Base-by-base conservation (phyloP, 257 asterid genomes). In the Orobanche coerulescens region DNA sequence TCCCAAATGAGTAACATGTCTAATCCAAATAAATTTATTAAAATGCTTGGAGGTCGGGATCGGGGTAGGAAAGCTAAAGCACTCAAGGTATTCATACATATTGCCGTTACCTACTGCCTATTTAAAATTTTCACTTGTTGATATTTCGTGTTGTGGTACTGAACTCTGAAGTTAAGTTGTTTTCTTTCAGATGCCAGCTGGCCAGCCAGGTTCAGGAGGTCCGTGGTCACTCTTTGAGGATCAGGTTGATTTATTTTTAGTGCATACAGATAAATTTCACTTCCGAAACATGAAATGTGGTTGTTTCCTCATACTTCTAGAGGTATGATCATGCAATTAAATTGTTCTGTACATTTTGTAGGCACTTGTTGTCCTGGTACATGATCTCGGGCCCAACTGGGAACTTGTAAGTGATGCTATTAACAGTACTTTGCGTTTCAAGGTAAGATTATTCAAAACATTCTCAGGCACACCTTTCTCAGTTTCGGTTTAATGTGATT, bases 311-410 rank as follows among this genome's bases (percentile, higher is more conserved):
- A 10, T 37, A 26, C 56, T 24, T 63, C 46, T 66, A 28, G 66
- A 53, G 59, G 64, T 50, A 40, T 18, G 58, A 22, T 63, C 54
- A 54, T 31, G 49, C 43, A 13, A 55, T 19, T 67, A 37, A 51
- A 18, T 48, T 58, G 55, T 57, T 63, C 15, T 43, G 8, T 34
- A 65, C 58, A 49, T 44, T 22, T 79, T 64, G 54, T 78, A 93
- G 97, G 97, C 99, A 15, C 96, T 93, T 58, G 91, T 86, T 70
- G 99, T 93, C 72, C 79, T 93, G 70, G 99, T 80, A 65, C 99
- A 93, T 78, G 99, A 93, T 75, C 79, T 89, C 61, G 99, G 99
- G 64, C 95, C 94, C 36, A 89, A 93, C 65, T 93, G 99, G 99
- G 97, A 89, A 86, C 96, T 93, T 40, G 88, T 93, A 26, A 81